A percentile compares a stretch with the other conserved stretches of the same genome.
Evolutionary conservation across 768 basidiomycete genomes (phyloP).

Genomic region (Mrakia gelida): DNA sequence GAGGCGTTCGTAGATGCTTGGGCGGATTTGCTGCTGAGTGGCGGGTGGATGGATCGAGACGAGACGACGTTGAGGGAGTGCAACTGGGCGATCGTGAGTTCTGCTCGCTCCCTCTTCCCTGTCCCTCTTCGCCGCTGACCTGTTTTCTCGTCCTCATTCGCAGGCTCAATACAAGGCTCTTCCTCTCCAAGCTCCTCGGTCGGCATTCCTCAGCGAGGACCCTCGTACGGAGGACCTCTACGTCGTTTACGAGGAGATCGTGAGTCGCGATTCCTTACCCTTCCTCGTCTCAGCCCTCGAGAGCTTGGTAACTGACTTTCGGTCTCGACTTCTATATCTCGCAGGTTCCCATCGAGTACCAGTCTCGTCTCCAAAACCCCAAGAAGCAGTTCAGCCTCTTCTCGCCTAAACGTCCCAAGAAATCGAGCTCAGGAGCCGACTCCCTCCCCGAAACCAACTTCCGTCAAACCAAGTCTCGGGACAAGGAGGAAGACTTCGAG

Average conservation of each 20-base stretch:
- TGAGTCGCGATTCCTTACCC: conserved; percentile 42
- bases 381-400: conserved; percentile 25
- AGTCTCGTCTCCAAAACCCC: conserved; percentile 15
- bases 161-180: conserved; percentile 88
- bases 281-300: not conserved
- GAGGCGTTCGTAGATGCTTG: conserved; percentile 79
- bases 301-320: not conserved
- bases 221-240: conserved; percentile 68
- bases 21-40: conserved; percentile 46
- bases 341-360: conserved; percentile 31
- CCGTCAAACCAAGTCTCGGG: not conserved
- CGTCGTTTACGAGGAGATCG: conserved; percentile 88
- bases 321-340: not conserved
- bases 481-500: conserved; percentile 26
- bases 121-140: not conserved
- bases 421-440: conserved; percentile 3
- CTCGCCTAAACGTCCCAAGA: conserved; percentile 26
- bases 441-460: not conserved
- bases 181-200: conserved; percentile 44
- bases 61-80: conserved; percentile 79
- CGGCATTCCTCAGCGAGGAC: conserved; percentile 47
- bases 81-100: conserved; percentile 83
- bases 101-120: not conserved
- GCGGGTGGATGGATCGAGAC: conserved; percentile 76
- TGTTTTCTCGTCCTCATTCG: not conserved